Conservation (phyloP, 306 rosid species). For the Glycine soja region DNA sequence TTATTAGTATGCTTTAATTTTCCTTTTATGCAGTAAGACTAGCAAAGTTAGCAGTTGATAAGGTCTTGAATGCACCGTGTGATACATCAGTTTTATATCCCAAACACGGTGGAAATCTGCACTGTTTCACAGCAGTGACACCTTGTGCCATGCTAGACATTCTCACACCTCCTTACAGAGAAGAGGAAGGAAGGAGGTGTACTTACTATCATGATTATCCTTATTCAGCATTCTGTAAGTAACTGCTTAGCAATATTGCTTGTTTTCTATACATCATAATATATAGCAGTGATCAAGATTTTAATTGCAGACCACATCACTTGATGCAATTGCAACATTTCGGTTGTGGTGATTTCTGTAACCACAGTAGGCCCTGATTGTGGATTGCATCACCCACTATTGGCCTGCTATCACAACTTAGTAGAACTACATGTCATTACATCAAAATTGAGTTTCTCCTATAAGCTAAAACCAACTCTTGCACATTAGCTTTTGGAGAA, state of each 20-base stretch:
- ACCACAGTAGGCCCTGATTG: neutral
- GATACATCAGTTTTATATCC: slow-evolving; percentile 82
- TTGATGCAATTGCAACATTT: neutral
- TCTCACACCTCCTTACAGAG: slow-evolving; percentile 85
- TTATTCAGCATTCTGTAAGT: slow-evolving; percentile 75
- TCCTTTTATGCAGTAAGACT: slow-evolving; percentile 65
- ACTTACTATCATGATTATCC: slow-evolving; percentile 86
- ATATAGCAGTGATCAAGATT: neutral
- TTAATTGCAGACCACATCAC: neutral
- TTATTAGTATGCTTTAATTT: neutral
- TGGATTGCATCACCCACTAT: neutral
- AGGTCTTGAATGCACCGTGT: slow-evolving; percentile 77
- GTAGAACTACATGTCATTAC: neutral
- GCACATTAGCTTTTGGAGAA: neutral
- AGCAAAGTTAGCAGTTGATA: slow-evolving; percentile 80
- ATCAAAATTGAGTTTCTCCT: neutral
- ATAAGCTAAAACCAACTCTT: neutral
- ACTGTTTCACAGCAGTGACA: slow-evolving; percentile 86
- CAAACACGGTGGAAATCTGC: slow-evolving; percentile 82
- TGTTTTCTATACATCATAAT: neutral
- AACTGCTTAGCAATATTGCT: slow-evolving; percentile 15
- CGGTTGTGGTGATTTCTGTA: neutral
- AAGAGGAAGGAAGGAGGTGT: slow-evolving; percentile 85
- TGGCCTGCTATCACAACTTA: neutral
- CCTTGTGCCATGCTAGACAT: slow-evolving; percentile 92